Conservation (phyloP, 805 yeast genomes). For the Wickerhamiella alocasiicola region DNA sequence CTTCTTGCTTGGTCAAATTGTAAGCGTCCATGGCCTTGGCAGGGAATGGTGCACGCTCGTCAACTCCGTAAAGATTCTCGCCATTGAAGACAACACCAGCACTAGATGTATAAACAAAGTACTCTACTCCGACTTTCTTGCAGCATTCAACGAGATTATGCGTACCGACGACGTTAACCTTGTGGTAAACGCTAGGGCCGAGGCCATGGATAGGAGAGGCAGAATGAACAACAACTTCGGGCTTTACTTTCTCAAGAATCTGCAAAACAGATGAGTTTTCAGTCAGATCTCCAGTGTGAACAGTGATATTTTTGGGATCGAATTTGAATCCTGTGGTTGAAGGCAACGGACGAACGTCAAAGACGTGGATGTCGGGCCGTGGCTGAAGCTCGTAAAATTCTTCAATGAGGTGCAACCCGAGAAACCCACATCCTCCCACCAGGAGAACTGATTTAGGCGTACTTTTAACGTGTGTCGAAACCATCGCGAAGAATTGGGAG, state of each 20-base stretch:
- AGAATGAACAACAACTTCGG: slow-evolving; percentile 78
- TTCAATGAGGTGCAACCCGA: slow-evolving; percentile 82
- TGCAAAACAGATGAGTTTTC: slow-evolving; percentile 49
- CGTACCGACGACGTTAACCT: slow-evolving; percentile 88
- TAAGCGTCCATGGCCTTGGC: slow-evolving; percentile 90
- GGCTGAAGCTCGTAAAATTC: slow-evolving; percentile 60
- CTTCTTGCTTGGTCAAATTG: slow-evolving; percentile 86
- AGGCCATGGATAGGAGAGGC: slow-evolving; percentile 95
- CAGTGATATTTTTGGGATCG: slow-evolving; percentile 41
- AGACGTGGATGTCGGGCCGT: slow-evolving; percentile 65
- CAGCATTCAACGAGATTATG: slow-evolving; percentile 56
- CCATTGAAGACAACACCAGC: slow-evolving; percentile 98
- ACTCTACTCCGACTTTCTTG: slow-evolving; percentile 37
- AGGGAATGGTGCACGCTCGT: slow-evolving; percentile 91
- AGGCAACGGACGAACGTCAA: slow-evolving; percentile 85
- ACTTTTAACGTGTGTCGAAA: too few species aligned
- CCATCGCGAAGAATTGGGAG: too few species aligned
- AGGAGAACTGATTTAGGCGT: too few species aligned
- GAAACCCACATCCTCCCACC: slow-evolving; percentile 93
- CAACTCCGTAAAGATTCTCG: slow-evolving; percentile 80
- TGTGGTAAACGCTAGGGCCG: slow-evolving; percentile 66
- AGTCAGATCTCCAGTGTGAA: slow-evolving; percentile 78
- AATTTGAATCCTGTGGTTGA: slow-evolving; percentile 62
- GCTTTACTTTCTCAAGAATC: slow-evolving; percentile 48
- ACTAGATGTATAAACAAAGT: slow-evolving; percentile 86